Percentiles rank a stretch among this genome's conserved stretches.
phyloP scores from a whole-genome alignment of 179 eudicot species.

The Beta lomatogona region DNA sequence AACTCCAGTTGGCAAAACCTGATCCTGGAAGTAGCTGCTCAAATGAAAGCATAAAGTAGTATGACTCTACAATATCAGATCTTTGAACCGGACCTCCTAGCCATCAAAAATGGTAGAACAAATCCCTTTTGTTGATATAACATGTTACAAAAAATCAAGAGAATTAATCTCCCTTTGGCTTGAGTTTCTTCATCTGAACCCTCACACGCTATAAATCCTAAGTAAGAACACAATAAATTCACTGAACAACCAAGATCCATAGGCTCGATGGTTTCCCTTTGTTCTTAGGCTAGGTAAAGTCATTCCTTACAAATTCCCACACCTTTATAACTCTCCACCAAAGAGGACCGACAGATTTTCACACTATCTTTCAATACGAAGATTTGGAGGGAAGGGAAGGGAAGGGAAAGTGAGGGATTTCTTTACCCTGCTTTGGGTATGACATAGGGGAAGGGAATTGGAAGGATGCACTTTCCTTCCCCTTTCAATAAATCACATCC shows the following conservation, averaged over 20 bases:
- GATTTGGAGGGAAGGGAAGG: too few species aligned
- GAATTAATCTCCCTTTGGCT: background rate
- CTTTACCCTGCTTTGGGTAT: too few species aligned
- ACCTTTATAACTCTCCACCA: background rate
- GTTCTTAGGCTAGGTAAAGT: background rate
- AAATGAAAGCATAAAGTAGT: background rate
- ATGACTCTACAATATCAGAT: background rate
- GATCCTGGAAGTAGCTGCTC: conserved; percentile 1
- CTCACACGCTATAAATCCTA: background rate
- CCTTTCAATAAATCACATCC: too few species aligned
- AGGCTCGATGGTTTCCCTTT: background rate
- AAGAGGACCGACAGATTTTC: background rate
- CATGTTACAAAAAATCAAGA: background rate
- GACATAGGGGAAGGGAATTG: too few species aligned
- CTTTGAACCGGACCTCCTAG: background rate
- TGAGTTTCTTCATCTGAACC: background rate
- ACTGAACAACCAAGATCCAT: background rate
- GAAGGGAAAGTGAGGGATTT: too few species aligned
- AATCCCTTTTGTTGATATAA: background rate
- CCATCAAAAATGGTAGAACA: background rate
- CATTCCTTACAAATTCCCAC: background rate
- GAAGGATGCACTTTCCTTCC: too few species aligned
- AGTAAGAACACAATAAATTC: background rate
- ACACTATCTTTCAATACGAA: background rate
- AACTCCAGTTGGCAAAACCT: background rate